Conservation (phyloP, 2,329 filamentous ascomycete species). For the Aureobasidium namibiae region DNA sequence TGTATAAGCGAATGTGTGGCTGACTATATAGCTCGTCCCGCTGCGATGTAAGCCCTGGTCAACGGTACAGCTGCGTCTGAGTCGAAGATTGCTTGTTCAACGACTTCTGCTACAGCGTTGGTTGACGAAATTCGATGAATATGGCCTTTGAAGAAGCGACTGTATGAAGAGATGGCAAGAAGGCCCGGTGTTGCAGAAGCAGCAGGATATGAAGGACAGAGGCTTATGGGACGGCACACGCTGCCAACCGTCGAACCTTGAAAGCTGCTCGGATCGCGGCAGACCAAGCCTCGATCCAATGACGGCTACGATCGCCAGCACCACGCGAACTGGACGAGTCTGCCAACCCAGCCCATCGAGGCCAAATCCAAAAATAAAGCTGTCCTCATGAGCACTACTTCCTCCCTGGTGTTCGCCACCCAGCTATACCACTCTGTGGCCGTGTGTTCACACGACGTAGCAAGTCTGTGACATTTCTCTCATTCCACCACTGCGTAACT, state of each 20-base stretch:
- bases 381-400: background rate
- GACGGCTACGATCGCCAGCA: conserved; percentile 5
- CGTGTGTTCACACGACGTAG: too few species aligned
- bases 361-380: conserved; percentile 6
- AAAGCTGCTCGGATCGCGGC: conserved; percentile 1
- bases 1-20: conserved; percentile 8
- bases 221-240: conserved; percentile 2
- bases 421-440: background rate
- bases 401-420: background rate
- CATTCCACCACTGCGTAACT: background rate
- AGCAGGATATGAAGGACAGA: conserved; percentile 4
- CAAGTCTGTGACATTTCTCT: background rate
- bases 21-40: background rate
- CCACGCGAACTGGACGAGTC: background rate
- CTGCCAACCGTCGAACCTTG: conserved; percentile 7
- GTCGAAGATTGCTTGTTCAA: background rate
- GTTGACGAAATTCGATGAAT: background rate
- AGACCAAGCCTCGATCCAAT: conserved; percentile 1
- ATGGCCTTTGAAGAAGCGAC: conserved; percentile 1
- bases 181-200: background rate
- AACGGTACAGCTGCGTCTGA: background rate
- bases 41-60: background rate
- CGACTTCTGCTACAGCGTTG: background rate
- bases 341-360: background rate
- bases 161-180: background rate